Percentiles rank a stretch among this genome's conserved stretches.
phyloP scores from a whole-genome alignment of 2,329 filamentous ascomycete species.

The Davidsoniella virescens region DNA sequence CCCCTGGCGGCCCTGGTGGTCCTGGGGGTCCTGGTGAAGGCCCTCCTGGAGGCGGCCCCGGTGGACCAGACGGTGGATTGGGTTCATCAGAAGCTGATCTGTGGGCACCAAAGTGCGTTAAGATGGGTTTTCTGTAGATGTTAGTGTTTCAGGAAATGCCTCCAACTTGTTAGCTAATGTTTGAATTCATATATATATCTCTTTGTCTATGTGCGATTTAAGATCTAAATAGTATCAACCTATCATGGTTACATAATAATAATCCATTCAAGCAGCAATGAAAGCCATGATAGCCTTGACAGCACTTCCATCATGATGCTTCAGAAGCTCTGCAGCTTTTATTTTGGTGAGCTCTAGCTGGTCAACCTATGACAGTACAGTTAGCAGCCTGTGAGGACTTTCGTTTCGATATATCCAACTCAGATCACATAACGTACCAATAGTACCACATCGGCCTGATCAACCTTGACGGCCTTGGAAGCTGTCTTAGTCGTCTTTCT shows the following conservation, averaged over 20 bases:
- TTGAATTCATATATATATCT: too few species aligned
- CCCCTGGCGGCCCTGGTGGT: too few species aligned
- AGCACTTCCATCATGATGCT: constrained; percentile 52
- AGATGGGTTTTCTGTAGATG: constrained; percentile 10
- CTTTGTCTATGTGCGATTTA: too few species aligned
- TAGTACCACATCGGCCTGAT: constrained; percentile 52
- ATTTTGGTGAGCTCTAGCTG: constrained; percentile 55
- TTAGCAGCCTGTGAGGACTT: neutral
- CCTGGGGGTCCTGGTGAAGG: too few species aligned
- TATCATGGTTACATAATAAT: too few species aligned
- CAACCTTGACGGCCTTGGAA: constrained; percentile 49
- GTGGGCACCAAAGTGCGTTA: constrained; percentile 19
- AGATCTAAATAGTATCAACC: too few species aligned
- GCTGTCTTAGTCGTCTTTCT: constrained; percentile 9
- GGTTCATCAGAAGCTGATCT: constrained; percentile 13
- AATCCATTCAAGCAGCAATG: constrained; percentile 17
- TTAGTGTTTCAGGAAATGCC: too few species aligned
- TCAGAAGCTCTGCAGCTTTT: constrained; percentile 61
- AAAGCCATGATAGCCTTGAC: constrained; percentile 50
- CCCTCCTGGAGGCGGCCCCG: neutral
- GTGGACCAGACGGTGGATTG: constrained; percentile 1
- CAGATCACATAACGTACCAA: constrained; percentile 33
- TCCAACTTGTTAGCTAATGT: too few species aligned
- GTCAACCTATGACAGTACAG: constrained; percentile 32
- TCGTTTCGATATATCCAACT: neutral